These are phyloP conservation scores for Akanthomyces dipterigenus DNA, from an alignment of 2,329 filamentous ascomycete species.

Conservation along the genomic window DNA sequence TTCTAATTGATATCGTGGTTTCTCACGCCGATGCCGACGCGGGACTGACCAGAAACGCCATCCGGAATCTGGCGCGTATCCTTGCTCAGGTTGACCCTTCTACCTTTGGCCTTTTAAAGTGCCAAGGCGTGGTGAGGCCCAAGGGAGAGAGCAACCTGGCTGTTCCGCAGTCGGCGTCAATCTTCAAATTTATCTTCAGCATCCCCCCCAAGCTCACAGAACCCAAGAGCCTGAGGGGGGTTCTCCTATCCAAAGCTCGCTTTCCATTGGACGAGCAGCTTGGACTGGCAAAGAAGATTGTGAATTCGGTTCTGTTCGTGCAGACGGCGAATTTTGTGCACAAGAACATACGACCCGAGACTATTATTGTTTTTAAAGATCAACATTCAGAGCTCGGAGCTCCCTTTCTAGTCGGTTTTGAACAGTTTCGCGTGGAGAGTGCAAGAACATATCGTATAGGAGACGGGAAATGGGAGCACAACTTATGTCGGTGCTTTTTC, in stretches of 20 bases:
- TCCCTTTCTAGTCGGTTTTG: not conserved
- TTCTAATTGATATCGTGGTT: too few species aligned
- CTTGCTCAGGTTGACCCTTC: not conserved
- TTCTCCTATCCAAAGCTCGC: not conserved
- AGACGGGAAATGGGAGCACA: not conserved
- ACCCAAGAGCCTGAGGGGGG: too few species aligned
- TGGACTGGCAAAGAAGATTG: slow-evolving; percentile 25
- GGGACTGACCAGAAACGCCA: too few species aligned
- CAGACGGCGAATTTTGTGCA: slow-evolving; percentile 34
- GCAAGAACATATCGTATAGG: not conserved
- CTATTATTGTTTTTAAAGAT: slow-evolving; percentile 26
- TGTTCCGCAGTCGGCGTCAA: not conserved
- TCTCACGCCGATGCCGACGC: too few species aligned
- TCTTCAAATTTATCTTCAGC: not conserved
- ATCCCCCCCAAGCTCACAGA: too few species aligned
- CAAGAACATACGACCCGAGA: slow-evolving; percentile 40
- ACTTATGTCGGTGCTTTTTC: not conserved
- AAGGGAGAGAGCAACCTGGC: not conserved
- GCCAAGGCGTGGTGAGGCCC: not conserved
- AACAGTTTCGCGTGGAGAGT: not conserved
- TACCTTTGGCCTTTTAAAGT: not conserved
- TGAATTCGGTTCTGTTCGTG: slow-evolving; percentile 28
- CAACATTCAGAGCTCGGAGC: not conserved
- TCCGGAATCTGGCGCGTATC: too few species aligned
- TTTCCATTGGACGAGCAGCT: too few species aligned